phyloP scores from a whole-genome alignment of 2,329 filamentous ascomycete genomes.

The Clonostachys rosea region DNA sequence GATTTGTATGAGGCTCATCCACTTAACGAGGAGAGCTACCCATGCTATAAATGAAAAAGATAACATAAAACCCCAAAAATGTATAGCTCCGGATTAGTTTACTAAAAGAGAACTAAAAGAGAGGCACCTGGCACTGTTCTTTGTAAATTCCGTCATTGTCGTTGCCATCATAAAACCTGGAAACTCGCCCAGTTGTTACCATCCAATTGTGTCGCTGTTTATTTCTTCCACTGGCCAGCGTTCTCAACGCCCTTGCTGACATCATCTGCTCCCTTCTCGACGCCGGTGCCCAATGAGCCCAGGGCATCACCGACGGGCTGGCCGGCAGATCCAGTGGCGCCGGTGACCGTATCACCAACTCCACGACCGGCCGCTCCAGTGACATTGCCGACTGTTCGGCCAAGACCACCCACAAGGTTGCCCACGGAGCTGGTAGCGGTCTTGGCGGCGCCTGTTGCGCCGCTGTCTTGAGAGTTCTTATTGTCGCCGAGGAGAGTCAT shows the following conservation, averaged over 20 bases:
- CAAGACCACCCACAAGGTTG: conserved; percentile 31
- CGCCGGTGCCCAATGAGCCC: conserved; percentile 43
- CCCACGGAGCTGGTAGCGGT: conserved; percentile 33
- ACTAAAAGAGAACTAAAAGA: too few species aligned
- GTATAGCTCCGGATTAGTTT: too few species aligned
- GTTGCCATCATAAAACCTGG: too few species aligned
- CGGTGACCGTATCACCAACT: conserved; percentile 49
- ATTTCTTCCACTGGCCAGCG: conserved; percentile 51
- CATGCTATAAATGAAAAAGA: too few species aligned
- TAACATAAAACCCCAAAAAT: too few species aligned
- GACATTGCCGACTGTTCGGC: conserved; percentile 31
- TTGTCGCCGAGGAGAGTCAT: conserved; percentile 9
- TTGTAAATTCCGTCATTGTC: too few species aligned
- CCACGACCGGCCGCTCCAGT: conserved; percentile 49
- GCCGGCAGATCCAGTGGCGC: conserved; percentile 47
- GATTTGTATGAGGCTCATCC: too few species aligned
- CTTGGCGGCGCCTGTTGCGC: conserved; percentile 26
- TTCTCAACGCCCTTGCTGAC: conserved; percentile 51
- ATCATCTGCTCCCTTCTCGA: conserved; percentile 43
- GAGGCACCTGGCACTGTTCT: too few species aligned
- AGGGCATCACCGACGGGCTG: conserved; percentile 52
- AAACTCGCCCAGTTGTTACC: too few species aligned
- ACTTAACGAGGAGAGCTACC: too few species aligned
- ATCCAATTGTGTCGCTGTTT: conserved; percentile 5
- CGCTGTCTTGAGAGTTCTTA: conserved; percentile 11